These are phyloP conservation scores for Kingdonia uniflora DNA, from an alignment of 164 flowering plant genomes.

Conservation along the genomic window DNA sequence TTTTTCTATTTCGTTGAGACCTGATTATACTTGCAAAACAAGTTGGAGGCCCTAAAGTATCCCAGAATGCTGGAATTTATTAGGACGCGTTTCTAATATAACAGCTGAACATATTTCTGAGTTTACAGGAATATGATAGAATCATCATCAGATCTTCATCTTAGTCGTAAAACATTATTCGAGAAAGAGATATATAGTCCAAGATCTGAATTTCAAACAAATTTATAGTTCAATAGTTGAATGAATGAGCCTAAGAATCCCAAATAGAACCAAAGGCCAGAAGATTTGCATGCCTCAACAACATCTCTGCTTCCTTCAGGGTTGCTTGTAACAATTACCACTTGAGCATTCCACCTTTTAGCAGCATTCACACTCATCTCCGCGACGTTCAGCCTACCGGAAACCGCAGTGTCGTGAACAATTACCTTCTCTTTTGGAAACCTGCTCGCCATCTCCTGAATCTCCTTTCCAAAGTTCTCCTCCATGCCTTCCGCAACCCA, in stretches of 20 bases:
- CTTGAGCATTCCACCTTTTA: constrained; percentile 39
- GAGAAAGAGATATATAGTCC: too few species aligned
- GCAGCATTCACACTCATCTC: constrained; percentile 44
- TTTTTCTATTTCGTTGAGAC: too few species aligned
- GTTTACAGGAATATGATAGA: too few species aligned
- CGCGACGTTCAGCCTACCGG: constrained; percentile 49
- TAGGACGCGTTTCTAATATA: too few species aligned
- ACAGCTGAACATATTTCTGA: too few species aligned
- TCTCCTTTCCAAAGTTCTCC: constrained; percentile 46
- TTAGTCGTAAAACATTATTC: too few species aligned
- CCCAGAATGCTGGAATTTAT: too few species aligned
- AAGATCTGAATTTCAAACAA: too few species aligned
- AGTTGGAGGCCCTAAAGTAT: too few species aligned
- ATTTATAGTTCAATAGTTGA: too few species aligned
- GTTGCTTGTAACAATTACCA: constrained; percentile 58
- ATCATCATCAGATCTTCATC: too few species aligned
- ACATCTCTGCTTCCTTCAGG: constrained; percentile 67
- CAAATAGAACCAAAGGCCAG: constrained; percentile 67
- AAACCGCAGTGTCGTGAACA: constrained; percentile 48
- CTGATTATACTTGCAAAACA: too few species aligned
- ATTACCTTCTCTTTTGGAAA: constrained; percentile 45
- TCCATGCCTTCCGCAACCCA: constrained; percentile 56
- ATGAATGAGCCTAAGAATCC: constrained; percentile 38
- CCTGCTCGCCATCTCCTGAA: constrained; percentile 36
- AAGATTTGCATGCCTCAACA: constrained; percentile 40